phyloP scores from a whole-genome alignment of 75 land plant species.

The Isoetes taiwanensis region DNA sequence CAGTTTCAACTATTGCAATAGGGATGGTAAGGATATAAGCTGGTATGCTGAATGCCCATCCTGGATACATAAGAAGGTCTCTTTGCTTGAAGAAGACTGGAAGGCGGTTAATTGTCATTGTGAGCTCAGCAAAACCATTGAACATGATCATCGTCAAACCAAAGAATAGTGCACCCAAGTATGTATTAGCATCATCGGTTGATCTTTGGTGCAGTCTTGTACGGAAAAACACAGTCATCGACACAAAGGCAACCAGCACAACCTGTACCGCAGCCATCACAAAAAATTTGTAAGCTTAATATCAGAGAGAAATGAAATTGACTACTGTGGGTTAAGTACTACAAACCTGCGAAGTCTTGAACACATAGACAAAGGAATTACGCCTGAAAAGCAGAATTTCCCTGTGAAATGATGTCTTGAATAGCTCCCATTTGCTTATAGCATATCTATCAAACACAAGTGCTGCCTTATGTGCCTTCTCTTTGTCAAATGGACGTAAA shows the following conservation, averaged over 20 bases:
- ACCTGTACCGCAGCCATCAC: conserved; percentile 33
- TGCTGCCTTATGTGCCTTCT: too few relatives aligned
- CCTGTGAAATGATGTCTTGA: conserved; percentile 12
- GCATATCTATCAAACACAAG: too few relatives aligned
- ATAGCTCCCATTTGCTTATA: too few relatives aligned
- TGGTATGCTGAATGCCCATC: conserved; percentile 16
- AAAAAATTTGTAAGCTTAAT: too few relatives aligned
- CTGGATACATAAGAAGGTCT: conserved; percentile 11
- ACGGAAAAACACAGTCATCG: conserved; percentile 54
- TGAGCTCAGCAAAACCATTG: conserved; percentile 13
- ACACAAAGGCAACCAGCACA: conserved; percentile 14
- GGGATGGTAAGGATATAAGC: conserved; percentile 10
- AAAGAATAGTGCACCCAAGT: conserved; percentile 41
- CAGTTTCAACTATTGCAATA: conserved; percentile 7
- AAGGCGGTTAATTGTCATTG: conserved; percentile 11
- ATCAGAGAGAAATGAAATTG: too few relatives aligned
- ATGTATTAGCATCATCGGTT: conserved; percentile 28
- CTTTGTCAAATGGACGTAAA: too few relatives aligned
- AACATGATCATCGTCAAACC: conserved; percentile 16
- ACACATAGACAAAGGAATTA: conserved; percentile 9
- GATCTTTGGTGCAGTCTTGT: conserved; percentile 34
- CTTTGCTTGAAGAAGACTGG: conserved; percentile 19
- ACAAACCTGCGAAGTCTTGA: conserved; percentile 18
- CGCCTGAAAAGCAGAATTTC: conserved; percentile 15
- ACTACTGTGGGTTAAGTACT: too few relatives aligned